phyloP scores from a whole-genome alignment of 1,284 basidiomycete species.

The Ustilago hordei region DNA sequence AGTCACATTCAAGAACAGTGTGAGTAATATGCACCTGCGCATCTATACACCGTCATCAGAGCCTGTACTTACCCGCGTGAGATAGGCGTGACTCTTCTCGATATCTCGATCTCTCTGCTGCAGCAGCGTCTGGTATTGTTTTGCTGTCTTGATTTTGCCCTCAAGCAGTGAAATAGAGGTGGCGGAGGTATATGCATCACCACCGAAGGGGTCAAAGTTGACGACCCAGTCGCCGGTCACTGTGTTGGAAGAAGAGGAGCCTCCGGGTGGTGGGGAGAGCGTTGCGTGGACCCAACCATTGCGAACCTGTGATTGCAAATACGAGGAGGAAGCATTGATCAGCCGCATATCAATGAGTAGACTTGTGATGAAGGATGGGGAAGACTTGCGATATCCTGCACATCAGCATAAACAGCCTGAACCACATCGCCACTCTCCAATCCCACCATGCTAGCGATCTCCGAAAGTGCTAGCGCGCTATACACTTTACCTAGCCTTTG shows the following conservation, averaged over 20 bases:
- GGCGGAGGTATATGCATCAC: slow-evolving; percentile 29
- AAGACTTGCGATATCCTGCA: slow-evolving; percentile 79
- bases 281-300: slow-evolving; percentile 41
- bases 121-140: slow-evolving; percentile 44
- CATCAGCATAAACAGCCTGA: slow-evolving; percentile 74
- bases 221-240: slow-evolving; percentile 30
- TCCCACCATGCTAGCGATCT: slow-evolving; percentile 77
- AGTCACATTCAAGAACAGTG: not conserved
- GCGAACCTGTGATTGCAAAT: slow-evolving; percentile 16
- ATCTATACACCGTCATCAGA: not conserved
- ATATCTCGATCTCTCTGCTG: slow-evolving; percentile 44
- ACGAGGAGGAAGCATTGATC: not conserved
- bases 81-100: slow-evolving; percentile 32
- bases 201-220: slow-evolving; percentile 30
- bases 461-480: slow-evolving; percentile 77
- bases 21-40: not conserved
- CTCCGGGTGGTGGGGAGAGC: slow-evolving; percentile 13
- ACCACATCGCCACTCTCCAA: slow-evolving; percentile 71
- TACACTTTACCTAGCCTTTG: slow-evolving; percentile 82
- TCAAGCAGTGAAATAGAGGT: slow-evolving; percentile 31
- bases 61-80: slow-evolving; percentile 24
- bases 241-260: slow-evolving; percentile 8
- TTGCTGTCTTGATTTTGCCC: slow-evolving; percentile 39
- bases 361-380: too few species aligned
- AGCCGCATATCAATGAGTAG: not conserved